Base-by-base conservation (phyloP, 2,329 filamentous ascomycete species). In the Xylaria sp. region DNA sequence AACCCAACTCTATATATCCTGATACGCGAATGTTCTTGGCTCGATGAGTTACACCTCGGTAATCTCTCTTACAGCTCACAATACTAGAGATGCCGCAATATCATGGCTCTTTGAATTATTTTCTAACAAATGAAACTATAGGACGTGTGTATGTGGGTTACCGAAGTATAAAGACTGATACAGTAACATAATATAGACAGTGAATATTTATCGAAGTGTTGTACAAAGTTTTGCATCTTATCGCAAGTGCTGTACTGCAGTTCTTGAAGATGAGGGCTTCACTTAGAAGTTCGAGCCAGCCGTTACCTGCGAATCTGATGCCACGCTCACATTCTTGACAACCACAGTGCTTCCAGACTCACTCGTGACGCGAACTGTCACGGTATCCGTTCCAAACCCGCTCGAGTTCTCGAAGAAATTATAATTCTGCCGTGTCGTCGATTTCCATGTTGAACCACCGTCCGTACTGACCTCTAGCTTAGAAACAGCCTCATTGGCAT, bases 361-460 rank as follows among this genome's bases (percentile, higher is more conserved):
- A 67, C 84, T 84, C 0, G 87, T 90, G 42, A 90, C 81, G 67
- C 81, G 83, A 39, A 90, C 81, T 69, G 85, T 82, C 1, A 90
- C 86, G 2, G 76, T 82, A 9, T 81, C 77, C 0, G 81, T 83
- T 0, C 87, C 85, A 71, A 87, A 89, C 0, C 89, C 89, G 64
- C 81, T 79, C 0, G 79, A 64, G 71, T 88, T 83, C 81, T 90
- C 84, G 51, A 90, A 91, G 79, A 83, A 91, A 81, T 90, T 87
- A 76, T 88, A 88, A 31, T 79, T 77, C 63, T 81, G 76, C 54
- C 89, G 81, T 2, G 79, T 81, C 0, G 88, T 89, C n/a, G 75
- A 56, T 76, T 84, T 76, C 88, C 88, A 91, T 15, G 84, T 86
- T 60, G 72, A 81, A 20, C 88, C 88, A 11, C 85, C 82, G 72